phyloP scores from a whole-genome alignment of 164 flowering plant species.

The Santalum album region DNA sequence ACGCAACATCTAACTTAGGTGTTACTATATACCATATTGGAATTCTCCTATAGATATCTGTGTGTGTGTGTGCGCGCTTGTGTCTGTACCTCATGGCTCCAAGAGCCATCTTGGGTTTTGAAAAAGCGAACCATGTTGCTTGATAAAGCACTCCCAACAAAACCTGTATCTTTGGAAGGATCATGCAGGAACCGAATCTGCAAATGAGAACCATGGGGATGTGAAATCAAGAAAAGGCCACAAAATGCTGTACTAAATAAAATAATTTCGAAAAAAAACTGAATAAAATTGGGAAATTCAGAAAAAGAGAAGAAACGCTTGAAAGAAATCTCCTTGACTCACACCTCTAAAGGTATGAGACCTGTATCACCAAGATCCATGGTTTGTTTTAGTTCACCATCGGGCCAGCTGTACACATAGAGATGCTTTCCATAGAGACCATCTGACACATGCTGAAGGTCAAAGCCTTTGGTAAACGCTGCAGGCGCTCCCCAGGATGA shows the following conservation, averaged over 20 bases:
- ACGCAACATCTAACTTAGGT: too few species aligned
- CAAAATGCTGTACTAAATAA: too few species aligned
- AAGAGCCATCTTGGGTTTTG: slow-evolving; percentile 62
- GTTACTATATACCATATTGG: too few species aligned
- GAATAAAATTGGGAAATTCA: background rate
- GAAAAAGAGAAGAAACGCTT: background rate
- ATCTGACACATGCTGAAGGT: slow-evolving; percentile 79
- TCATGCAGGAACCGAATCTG: slow-evolving; percentile 94
- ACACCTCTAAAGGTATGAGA: slow-evolving; percentile 83
- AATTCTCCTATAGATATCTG: too few species aligned
- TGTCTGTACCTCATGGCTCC: slow-evolving; percentile 82
- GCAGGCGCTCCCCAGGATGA: slow-evolving; percentile 96
- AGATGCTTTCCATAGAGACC: slow-evolving; percentile 91
- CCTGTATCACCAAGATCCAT: slow-evolving; percentile 87
- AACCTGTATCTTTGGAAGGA: slow-evolving; percentile 82
- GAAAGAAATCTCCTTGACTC: background rate
- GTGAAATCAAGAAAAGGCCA: too few species aligned
- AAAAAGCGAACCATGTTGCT: slow-evolving; percentile 96
- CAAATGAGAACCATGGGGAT: background rate
- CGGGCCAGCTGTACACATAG: slow-evolving; percentile 90
- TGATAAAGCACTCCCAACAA: slow-evolving; percentile 86
- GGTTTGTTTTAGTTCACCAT: slow-evolving; percentile 84
- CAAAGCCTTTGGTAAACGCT: slow-evolving; percentile 88
- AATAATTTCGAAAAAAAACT: too few species aligned
- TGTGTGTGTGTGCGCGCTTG: background rate